Base-by-base conservation (phyloP, 1,284 basidiomycete genomes). In the Papiliotrema terrestris region DNA sequence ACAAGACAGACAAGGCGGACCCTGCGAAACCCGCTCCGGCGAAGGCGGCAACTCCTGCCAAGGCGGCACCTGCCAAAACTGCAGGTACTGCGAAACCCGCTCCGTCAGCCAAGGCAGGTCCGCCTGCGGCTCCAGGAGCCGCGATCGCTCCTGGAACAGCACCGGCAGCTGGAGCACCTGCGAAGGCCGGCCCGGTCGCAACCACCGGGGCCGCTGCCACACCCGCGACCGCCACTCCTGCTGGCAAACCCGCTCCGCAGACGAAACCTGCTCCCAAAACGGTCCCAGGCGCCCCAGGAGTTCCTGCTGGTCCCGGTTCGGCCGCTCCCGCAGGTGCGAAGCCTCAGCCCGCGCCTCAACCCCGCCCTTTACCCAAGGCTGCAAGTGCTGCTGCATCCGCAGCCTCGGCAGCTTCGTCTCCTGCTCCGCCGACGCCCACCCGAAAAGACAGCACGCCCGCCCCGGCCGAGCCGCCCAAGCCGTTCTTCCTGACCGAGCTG, bases 401-500 rank as follows among this genome's bases (percentile, higher is more conserved):
- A 17, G 55, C 51, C 62, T 51, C 54, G 9, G 42, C 52, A 17
- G 45, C 49, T 14, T 53, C 56, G 42, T 51, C 58, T 4, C 60
- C 51, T 8, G 51, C 45, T 19, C 56, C 23, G 22, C 52, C 51
- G 44, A 51, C 49, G 17, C 52, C 51, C 15, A 35, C 54, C 22
- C 54, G 53, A 38, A 45, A 52, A 19, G 45, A 42, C 41, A 45
- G 52, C 45, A 42, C 55, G 19, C 41, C 50, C 35, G 32, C 57
- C 11, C 55, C 61, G 26, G 54, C 64, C 19, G 63, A 69, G 39
- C 67, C 68, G 15, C 61, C 59, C 4, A 58, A 61, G 49, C 71
- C 72, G 2, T 73, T 69, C 67, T 70, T 64, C 64, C 65, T 70
- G 48, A 73, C 69, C 23, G 70, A 73, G 55, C 64, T 72, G 15